These are phyloP conservation scores for Fomitiporia mediterranea DNA, from an alignment of 1,284 basidiomycete genomes.

Conservation along the genomic window DNA sequence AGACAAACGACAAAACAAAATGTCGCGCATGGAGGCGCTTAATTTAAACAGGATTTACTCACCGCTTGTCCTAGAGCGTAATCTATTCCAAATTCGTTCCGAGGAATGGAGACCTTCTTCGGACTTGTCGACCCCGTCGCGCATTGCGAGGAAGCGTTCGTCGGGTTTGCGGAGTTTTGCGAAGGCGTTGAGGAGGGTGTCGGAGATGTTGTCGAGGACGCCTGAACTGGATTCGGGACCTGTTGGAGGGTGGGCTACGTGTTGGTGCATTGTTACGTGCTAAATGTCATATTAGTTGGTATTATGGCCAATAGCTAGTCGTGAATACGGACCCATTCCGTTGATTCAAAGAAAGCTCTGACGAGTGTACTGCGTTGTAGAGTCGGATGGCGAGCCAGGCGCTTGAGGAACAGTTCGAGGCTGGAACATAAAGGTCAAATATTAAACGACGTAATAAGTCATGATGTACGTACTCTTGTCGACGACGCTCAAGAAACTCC, in stretches of 20 bases:
- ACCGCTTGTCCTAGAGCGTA: slow-evolving; percentile 82
- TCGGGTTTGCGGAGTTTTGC: slow-evolving; percentile 95
- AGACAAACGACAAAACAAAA: slow-evolving; percentile 44
- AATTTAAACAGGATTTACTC: slow-evolving; percentile 47
- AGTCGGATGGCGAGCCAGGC: slow-evolving; percentile 88
- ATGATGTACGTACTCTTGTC: slow-evolving; percentile 70
- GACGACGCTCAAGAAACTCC: slow-evolving; percentile 92
- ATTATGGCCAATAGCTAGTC: not conserved
- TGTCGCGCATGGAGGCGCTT: slow-evolving; percentile 27
- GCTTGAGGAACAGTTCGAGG: slow-evolving; percentile 89
- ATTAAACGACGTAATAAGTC: not conserved
- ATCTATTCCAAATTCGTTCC: slow-evolving; percentile 76
- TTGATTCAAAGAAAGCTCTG: slow-evolving; percentile 90
- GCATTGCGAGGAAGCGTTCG: slow-evolving; percentile 89
- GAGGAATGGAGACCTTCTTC: slow-evolving; percentile 84
- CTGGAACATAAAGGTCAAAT: slow-evolving; percentile 37
- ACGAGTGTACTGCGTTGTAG: slow-evolving; percentile 89
- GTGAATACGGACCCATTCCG: slow-evolving; percentile 84
- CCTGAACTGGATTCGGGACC: slow-evolving; percentile 72
- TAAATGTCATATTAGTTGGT: slow-evolving; percentile 32
- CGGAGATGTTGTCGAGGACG: slow-evolving; percentile 92
- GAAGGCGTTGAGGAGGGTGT: slow-evolving; percentile 94
- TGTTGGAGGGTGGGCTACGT: slow-evolving; percentile 80
- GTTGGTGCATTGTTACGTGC: slow-evolving; percentile 95
- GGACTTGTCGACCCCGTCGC: slow-evolving; percentile 88